Conservation (phyloP, 495 filamentous ascomycete species). For the Hypoxylon perforatum region DNA sequence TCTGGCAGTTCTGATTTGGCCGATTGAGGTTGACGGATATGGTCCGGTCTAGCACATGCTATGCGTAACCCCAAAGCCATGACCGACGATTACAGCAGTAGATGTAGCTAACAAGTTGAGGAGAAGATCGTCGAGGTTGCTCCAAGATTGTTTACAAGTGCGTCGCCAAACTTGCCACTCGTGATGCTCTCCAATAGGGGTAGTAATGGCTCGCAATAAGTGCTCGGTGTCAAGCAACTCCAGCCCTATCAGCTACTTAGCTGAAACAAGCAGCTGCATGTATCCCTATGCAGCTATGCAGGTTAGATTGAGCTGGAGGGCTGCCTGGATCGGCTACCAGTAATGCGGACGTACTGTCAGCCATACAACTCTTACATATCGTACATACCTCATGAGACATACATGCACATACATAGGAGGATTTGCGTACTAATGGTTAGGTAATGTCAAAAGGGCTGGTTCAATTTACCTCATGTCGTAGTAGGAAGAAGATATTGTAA, state of each 20-base stretch:
- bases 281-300: constrained; percentile 38
- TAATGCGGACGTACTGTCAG: constrained; percentile 4
- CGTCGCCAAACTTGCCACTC: constrained; percentile 27
- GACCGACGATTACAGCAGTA: constrained; percentile 23
- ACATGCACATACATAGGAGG: constrained; percentile 11
- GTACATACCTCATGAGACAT: constrained; percentile 1
- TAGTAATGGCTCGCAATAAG: constrained; percentile 4
- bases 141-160: constrained; percentile 3
- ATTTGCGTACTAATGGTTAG: constrained; percentile 22
- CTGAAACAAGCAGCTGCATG: constrained; percentile 42
- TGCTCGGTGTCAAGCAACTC: constrained; percentile 19
- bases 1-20: constrained; percentile 14
- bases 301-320: constrained; percentile 41
- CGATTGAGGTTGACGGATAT: constrained; percentile 5
- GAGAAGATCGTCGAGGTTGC: constrained; percentile 11
- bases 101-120: constrained; percentile 14
- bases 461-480: constrained; percentile 22
- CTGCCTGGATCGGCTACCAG: constrained; percentile 6
- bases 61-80: constrained; percentile 29
- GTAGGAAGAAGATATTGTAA: constrained; percentile 18
- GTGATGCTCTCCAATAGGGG: constrained; percentile 24
- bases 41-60: constrained; percentile 19
- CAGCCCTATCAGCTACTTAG: constrained; percentile 43
- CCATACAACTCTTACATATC: not conserved
- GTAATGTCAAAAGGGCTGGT: constrained; percentile 17